Evolutionary conservation across 441 rosid species (phyloP).

Genomic region (Populus hybrid): DNA sequence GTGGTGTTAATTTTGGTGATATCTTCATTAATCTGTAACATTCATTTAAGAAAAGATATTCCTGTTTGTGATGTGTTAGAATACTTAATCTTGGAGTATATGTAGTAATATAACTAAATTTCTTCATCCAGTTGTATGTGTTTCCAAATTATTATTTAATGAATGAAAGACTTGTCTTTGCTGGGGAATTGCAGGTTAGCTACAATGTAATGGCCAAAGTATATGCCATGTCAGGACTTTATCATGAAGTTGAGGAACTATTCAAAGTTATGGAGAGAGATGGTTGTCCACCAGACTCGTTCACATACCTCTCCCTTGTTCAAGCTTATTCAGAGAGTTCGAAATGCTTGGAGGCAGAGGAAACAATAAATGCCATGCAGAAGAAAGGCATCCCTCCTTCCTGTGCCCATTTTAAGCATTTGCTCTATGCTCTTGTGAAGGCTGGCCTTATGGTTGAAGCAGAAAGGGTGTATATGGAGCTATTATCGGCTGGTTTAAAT

Average conservation of each 20-base stretch:
- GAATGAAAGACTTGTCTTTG: constrained; percentile 4
- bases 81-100: not conserved
- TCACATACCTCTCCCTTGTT: constrained; percentile 47
- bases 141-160: not conserved
- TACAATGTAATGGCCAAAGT: constrained; percentile 64
- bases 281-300: constrained; percentile 48
- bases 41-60: not conserved
- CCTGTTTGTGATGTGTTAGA: not conserved
- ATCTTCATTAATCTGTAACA: not conserved
- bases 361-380: constrained; percentile 45
- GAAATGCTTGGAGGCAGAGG: constrained; percentile 61
- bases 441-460: constrained; percentile 62
- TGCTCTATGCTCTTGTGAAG: constrained; percentile 53
- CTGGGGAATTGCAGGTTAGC: constrained; percentile 52
- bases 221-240: constrained; percentile 44
- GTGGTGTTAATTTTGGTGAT: not conserved
- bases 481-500: constrained; percentile 36
- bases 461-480: constrained; percentile 47
- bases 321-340: constrained; percentile 50
- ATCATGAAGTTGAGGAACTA: constrained; percentile 49
- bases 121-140: not conserved
- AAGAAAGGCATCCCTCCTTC: constrained; percentile 45
- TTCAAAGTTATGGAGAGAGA: constrained; percentile 57
- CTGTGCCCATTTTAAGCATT: constrained; percentile 50
- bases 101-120: not conserved